phyloP scores from a whole-genome alignment of 1,139 yeast species.

The Pichia sp. region DNA sequence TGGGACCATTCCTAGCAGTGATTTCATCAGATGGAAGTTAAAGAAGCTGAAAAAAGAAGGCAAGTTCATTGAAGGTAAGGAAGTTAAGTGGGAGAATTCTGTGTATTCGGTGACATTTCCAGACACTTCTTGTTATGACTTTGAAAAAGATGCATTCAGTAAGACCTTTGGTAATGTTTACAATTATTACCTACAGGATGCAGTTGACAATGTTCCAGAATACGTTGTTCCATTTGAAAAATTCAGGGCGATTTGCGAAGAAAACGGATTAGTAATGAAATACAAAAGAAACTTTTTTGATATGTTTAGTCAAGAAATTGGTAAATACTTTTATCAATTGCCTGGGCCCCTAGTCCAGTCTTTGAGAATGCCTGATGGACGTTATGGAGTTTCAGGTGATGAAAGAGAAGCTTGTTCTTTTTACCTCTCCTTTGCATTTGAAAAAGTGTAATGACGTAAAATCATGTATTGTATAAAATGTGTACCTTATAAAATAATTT shows the following conservation, averaged over 20 bases:
- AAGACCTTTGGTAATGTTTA: slow-evolving; percentile 82
- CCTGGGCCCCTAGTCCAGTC: slow-evolving; percentile 65
- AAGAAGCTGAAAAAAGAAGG: slow-evolving; percentile 29
- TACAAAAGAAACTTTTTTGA: slow-evolving; percentile 75
- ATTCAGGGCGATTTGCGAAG: slow-evolving; percentile 74
- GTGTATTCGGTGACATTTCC: slow-evolving; percentile 77
- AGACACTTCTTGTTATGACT: slow-evolving; percentile 32
- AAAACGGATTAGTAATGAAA: slow-evolving; percentile 65
- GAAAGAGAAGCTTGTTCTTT: slow-evolving; percentile 89
- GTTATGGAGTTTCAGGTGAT: slow-evolving; percentile 80
- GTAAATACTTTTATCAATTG: slow-evolving; percentile 48
- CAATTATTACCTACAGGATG: slow-evolving; percentile 77
- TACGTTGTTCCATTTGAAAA: slow-evolving; percentile 96
- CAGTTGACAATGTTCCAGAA: slow-evolving; percentile 94
- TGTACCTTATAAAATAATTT: not conserved
- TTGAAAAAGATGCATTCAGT: slow-evolving; percentile 60
- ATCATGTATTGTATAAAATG: not conserved
- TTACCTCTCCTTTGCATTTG: slow-evolving; percentile 74
- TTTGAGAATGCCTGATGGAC: slow-evolving; percentile 65
- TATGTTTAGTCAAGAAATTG: slow-evolving; percentile 73
- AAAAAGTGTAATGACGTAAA: slow-evolving; percentile 18
- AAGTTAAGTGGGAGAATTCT: slow-evolving; percentile 69
- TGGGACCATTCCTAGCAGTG: slow-evolving; percentile 93
- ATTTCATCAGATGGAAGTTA: slow-evolving; percentile 63
- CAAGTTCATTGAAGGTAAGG: slow-evolving; percentile 4